These are phyloP conservation scores for Hypomontagnella submonticulosa DNA, from an alignment of 495 filamentous ascomycete species.

Conservation along the genomic window DNA sequence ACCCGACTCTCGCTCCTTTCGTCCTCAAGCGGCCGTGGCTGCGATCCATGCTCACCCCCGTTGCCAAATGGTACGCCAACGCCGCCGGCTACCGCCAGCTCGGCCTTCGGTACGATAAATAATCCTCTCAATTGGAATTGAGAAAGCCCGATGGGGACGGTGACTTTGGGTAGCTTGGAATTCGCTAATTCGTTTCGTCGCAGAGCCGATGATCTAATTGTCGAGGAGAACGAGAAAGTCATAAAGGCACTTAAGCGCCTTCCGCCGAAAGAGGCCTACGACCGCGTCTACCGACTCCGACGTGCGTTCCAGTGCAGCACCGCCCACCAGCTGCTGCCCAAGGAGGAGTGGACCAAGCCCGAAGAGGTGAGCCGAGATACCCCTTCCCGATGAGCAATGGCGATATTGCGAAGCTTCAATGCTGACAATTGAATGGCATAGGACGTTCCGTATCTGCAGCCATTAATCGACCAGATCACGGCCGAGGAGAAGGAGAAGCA, in stretches of 20 bases:
- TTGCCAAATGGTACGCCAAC: conserved; percentile 86
- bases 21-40: conserved; percentile 88
- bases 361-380: conserved; percentile 49
- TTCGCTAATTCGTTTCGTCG: conserved; percentile 6
- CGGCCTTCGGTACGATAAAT: conserved; percentile 81
- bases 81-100: conserved; percentile 92
- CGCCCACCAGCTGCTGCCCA: conserved; percentile 82
- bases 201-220: conserved; percentile 92
- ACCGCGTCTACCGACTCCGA: conserved; percentile 95
- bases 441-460: conserved; percentile 81
- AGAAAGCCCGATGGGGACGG: neutral
- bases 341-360: conserved; percentile 76
- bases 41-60: conserved; percentile 74
- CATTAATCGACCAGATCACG: conserved; percentile 85
- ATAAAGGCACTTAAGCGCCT: conserved; percentile 90
- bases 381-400: neutral
- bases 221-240: conserved; percentile 87
- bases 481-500: conserved; percentile 82
- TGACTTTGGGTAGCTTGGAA: neutral
- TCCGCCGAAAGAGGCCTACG: conserved; percentile 88
- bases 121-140: conserved; percentile 15
- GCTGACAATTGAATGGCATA: conserved; percentile 52
- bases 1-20: conserved; percentile 75
- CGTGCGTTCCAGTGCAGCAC: conserved; percentile 87
- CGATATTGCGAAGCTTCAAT: neutral